phyloP scores from a whole-genome alignment of 2,329 filamentous ascomycete genomes.

The Plenodomus tracheiphilus region DNA sequence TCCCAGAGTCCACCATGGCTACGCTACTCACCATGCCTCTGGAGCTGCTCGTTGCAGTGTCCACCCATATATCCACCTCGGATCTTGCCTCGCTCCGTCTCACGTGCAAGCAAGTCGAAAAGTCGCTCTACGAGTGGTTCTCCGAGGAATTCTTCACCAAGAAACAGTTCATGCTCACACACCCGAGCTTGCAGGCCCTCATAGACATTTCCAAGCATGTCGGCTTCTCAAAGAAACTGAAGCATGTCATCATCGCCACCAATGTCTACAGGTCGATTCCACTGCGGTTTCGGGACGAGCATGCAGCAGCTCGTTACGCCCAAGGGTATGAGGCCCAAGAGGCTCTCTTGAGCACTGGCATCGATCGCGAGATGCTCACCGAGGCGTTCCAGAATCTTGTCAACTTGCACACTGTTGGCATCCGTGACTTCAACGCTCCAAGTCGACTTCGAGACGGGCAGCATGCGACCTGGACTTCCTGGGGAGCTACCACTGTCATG shows the following conservation, averaged over 20 bases:
- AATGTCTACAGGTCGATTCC: slow-evolving; percentile 31
- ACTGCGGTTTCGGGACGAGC: slow-evolving; percentile 15
- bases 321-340: slow-evolving; percentile 25
- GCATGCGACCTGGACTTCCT: slow-evolving; percentile 56
- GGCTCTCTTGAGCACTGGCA: slow-evolving; percentile 47
- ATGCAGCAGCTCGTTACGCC: slow-evolving; percentile 18
- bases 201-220: slow-evolving; percentile 47
- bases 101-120: slow-evolving; percentile 60
- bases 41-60: slow-evolving; percentile 61
- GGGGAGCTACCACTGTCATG: slow-evolving; percentile 52
- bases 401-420: slow-evolving; percentile 59
- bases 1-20: slow-evolving; percentile 17
- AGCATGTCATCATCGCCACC: slow-evolving; percentile 56
- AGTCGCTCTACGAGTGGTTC: slow-evolving; percentile 59
- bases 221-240: slow-evolving; percentile 47
- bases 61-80: slow-evolving; percentile 55
- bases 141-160: slow-evolving; percentile 66
- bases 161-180: slow-evolving; percentile 67
- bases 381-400: slow-evolving; percentile 60
- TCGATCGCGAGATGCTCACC: slow-evolving; percentile 57
- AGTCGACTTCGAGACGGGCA: slow-evolving; percentile 56
- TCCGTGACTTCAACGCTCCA: slow-evolving; percentile 61
- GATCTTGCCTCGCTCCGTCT: slow-evolving; percentile 61
- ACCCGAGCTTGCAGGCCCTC: slow-evolving; percentile 60
- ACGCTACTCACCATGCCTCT: slow-evolving; percentile 51